Conservation (phyloP, 2,329 filamentous ascomycete species). For the Verticillium isaacii region DNA sequence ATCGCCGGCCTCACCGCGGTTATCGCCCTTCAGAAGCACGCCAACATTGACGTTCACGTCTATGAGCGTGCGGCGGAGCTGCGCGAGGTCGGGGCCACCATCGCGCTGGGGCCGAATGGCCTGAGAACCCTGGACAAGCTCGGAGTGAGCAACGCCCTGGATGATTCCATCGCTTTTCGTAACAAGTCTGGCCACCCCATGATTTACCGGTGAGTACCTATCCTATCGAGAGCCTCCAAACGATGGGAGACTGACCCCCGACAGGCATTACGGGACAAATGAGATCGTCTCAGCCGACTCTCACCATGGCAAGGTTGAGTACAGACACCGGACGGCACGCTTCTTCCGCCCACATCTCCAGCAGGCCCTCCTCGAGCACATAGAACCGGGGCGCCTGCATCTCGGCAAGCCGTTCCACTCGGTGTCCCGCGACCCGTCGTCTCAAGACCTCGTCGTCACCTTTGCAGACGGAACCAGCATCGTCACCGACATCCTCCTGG, state of each 20-base stretch:
- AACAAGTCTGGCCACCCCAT: slow-evolving; percentile 36
- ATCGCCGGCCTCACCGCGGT: slow-evolving; percentile 45
- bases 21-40: slow-evolving; percentile 36
- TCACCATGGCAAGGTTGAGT: slow-evolving; percentile 29
- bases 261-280: slow-evolving; percentile 35
- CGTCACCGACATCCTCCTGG: slow-evolving; percentile 42
- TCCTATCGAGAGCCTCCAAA: neutral
- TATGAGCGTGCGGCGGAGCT: slow-evolving; percentile 44
- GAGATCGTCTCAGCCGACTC: slow-evolving; percentile 38
- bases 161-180: slow-evolving; percentile 32
- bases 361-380: slow-evolving; percentile 37
- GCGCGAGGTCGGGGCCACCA: slow-evolving; percentile 41
- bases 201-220: slow-evolving; percentile 33
- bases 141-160: slow-evolving; percentile 40
- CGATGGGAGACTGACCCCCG: no score
- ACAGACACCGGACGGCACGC: slow-evolving; percentile 34
- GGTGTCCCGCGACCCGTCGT: slow-evolving; percentile 23
- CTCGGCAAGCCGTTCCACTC: slow-evolving; percentile 34
- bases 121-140: slow-evolving; percentile 45
- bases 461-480: slow-evolving; percentile 43
- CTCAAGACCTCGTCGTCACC: slow-evolving; percentile 25
- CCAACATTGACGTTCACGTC: slow-evolving; percentile 38
- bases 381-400: slow-evolving; percentile 35
- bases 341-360: slow-evolving; percentile 46
- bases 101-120: slow-evolving; percentile 48